Conservation (phyloP, 148 eudicot species). For the Rhododendron henanense region DNA sequence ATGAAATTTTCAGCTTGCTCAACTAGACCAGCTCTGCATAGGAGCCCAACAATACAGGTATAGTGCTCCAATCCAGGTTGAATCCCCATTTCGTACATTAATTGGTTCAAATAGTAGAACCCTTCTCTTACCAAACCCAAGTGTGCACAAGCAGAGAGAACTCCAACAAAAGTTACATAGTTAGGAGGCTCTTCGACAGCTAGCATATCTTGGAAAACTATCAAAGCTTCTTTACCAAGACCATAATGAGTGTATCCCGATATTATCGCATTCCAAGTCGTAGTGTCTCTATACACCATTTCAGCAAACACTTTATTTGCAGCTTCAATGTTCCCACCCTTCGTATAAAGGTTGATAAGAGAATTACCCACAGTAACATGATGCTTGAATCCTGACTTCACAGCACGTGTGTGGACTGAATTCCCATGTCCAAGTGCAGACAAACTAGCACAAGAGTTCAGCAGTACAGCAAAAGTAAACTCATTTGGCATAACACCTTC, state of each 20-base stretch:
- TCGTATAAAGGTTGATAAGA: slow-evolving; percentile 35
- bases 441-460: slow-evolving; percentile 41
- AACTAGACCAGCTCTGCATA: slow-evolving; percentile 39
- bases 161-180: slow-evolving; percentile 45
- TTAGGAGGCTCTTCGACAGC: slow-evolving; percentile 27
- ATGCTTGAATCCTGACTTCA: slow-evolving; percentile 34
- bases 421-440: slow-evolving; percentile 39
- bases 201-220: slow-evolving; percentile 37
- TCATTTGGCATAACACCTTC: slow-evolving; percentile 35
- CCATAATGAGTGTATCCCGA: slow-evolving; percentile 44
- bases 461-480: slow-evolving; percentile 37
- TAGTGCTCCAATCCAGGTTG: slow-evolving; percentile 52
- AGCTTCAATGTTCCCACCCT: slow-evolving; percentile 32
- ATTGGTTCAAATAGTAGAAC: slow-evolving; percentile 32
- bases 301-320: slow-evolving; percentile 25
- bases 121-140: slow-evolving; percentile 44
- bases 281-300: slow-evolving; percentile 23
- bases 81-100: slow-evolving; percentile 31
- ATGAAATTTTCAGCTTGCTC: slow-evolving; percentile 41
- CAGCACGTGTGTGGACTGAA: slow-evolving; percentile 32
- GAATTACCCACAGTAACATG: slow-evolving; percentile 34
- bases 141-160: slow-evolving; percentile 45
- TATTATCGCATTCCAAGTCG: slow-evolving; percentile 45
- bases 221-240: slow-evolving; percentile 39
- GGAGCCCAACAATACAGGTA: slow-evolving; percentile 46